A percentile compares a stretch with the other conserved stretches of the same genome.
Conservation (phyloP, 176 grass and related monocot genomes). For the Carex scoparia region DNA sequence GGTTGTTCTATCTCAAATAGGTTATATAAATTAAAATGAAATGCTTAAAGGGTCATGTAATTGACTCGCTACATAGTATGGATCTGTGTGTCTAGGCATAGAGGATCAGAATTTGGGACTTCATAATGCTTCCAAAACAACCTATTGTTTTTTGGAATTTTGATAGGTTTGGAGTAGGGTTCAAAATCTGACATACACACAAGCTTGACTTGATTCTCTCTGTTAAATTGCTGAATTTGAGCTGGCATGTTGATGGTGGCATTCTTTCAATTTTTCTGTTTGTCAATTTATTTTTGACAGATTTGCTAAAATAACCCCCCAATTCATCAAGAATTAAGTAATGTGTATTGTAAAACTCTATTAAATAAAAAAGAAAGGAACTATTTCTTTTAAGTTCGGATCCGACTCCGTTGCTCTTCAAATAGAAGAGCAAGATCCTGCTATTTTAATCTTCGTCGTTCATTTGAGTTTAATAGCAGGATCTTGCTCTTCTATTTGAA, state of each 20-base stretch:
- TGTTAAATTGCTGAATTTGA: slow-evolving; percentile 13
- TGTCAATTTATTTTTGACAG: not conserved
- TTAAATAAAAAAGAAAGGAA: not conserved
- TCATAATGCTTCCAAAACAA: slow-evolving; percentile 2
- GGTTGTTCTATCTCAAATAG: not conserved
- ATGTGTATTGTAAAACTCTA: not conserved
- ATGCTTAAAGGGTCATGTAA: not conserved
- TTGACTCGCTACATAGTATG: not conserved
- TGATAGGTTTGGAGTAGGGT: not conserved
- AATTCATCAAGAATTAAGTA: not conserved
- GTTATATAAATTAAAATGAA: not conserved
- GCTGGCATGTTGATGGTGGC: not conserved
- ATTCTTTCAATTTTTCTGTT: not conserved
- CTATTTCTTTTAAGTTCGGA: not conserved
- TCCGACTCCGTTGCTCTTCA: too few relatives aligned
- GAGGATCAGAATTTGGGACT: not conserved
- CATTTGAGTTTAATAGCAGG: too few relatives aligned
- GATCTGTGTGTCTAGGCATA: not conserved
- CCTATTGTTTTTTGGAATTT: slow-evolving; percentile 1
- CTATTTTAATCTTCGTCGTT: too few relatives aligned
- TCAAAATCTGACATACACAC: slow-evolving; percentile 17
- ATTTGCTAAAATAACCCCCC: not conserved
- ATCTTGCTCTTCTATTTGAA: too few relatives aligned
- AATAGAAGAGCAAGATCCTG: too few relatives aligned
- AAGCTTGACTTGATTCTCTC: slow-evolving; percentile 10